Base-by-base conservation (phyloP, 305 asterid genomes). In the Rubia balearica region DNA sequence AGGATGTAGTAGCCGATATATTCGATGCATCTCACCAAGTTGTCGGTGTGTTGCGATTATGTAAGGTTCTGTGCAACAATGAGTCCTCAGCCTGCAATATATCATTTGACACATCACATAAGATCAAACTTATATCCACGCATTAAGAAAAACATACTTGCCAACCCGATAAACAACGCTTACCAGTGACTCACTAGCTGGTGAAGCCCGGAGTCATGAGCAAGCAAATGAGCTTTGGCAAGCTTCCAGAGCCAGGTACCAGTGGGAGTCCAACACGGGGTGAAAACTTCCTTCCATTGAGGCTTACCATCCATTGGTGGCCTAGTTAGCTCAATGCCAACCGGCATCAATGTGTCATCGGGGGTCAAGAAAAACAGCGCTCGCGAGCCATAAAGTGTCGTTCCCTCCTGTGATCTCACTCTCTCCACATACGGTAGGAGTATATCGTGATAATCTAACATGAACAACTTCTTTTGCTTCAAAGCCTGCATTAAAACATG, bases 301-400 rank as follows among this genome's bases (percentile, higher is more conserved):
- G 77, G 74, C 69, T 77, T 73, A 4, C 64, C 77, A 10, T 51
- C 65, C 11, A 73, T 56, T 5, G 68, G 71, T 3, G 81, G 81
- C 5, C 77, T 59, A 64, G 74, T 69, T 42, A 77, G 49, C 51
- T 92, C 98, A 57, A 92, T 90, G 19, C 85, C 94, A 21, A 92
- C 8, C 4, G 97, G 89, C 85, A 78, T 80, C 75, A 92, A 73
- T 0, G 87, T 80, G 65, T 83, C 79, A 2, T 41, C 4, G 9
- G 85, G 81, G 24, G 71, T 79, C 75, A 90, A 76, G 83, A 79
- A 85, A 76, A 92, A 88, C 27, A 92, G 8, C 2, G 92, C 81
- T 79, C 98, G 81, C 6, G 98, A 92, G 36, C 90, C 98, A 61
- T 92, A 90, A 0, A 90, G 67, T 22, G 89, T 88, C 5, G 83